Evolutionary conservation across 2,329 filamentous ascomycete genomes (phyloP).

Genomic region (Fusarium tuaranense): DNA sequence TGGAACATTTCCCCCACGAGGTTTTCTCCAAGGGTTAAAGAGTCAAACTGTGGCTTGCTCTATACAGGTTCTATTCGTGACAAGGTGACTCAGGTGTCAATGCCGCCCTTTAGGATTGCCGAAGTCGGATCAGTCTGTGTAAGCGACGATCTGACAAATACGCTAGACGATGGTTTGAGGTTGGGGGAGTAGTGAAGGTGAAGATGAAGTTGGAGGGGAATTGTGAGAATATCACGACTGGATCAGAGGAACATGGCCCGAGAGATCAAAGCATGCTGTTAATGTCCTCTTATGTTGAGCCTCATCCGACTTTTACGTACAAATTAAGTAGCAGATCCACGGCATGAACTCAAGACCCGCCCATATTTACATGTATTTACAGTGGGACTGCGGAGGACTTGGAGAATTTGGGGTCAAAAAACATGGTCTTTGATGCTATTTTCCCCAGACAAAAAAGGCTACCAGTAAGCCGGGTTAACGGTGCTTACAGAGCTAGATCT

Average conservation of each 20-base stretch:
- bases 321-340: conserved; percentile 1
- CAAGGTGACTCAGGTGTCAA: conserved; percentile 24
- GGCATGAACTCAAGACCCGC: conserved; percentile 11
- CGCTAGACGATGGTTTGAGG: background rate
- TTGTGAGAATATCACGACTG: background rate
- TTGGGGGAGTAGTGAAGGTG: background rate
- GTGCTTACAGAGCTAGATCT: conserved; percentile 1
- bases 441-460: background rate
- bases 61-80: conserved; percentile 3
- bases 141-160: background rate
- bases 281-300: background rate
- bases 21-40: background rate
- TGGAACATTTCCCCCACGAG: conserved; percentile 17
- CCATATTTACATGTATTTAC: conserved; percentile 12
- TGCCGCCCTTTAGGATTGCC: conserved; percentile 1
- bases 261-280: background rate
- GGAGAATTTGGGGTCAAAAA: conserved; percentile 10
- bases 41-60: conserved; percentile 24
- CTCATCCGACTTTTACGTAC: conserved; percentile 34
- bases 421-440: background rate
- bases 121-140: conserved; percentile 15
- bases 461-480: background rate
- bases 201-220: background rate
- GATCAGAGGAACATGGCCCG: background rate
- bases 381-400: conserved; percentile 17